Evolutionary conservation across 805 yeast species (phyloP).

Genomic region (Cyberlindnera euphorbiae): DNA sequence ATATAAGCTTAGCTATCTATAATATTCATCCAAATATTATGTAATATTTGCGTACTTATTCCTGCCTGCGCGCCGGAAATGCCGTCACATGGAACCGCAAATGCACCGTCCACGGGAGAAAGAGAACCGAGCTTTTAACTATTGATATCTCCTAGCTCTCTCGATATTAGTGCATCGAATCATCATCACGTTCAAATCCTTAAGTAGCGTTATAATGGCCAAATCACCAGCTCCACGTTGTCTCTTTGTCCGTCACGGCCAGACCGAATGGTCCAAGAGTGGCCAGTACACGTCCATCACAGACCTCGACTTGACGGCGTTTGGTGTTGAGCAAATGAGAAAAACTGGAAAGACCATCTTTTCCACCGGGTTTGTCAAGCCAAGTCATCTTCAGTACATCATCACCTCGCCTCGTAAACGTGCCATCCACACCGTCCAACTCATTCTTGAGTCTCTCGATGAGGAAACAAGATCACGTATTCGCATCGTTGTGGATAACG

Average conservation of each 20-base stretch:
- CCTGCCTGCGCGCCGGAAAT: too few species aligned
- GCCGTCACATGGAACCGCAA: background rate
- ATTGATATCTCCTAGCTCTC: too few species aligned
- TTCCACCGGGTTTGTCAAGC: slow-evolving; percentile 60
- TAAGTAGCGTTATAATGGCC: slow-evolving; percentile 9
- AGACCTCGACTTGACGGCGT: slow-evolving; percentile 71
- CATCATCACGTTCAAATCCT: too few species aligned
- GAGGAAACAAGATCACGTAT: slow-evolving; percentile 38
- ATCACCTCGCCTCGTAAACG: slow-evolving; percentile 79
- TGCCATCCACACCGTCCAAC: slow-evolving; percentile 69
- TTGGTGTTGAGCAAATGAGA: slow-evolving; percentile 72
- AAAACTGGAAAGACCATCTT: slow-evolving; percentile 70
- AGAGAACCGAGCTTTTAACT: too few species aligned
- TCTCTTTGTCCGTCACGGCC: slow-evolving; percentile 76
- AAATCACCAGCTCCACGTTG: slow-evolving; percentile 55
- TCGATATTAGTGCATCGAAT: too few species aligned
- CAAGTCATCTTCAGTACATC: slow-evolving; percentile 55
- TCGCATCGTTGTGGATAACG: slow-evolving; percentile 50
- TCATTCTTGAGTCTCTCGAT: slow-evolving; percentile 49
- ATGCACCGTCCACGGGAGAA: background rate
- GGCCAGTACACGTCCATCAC: slow-evolving; percentile 91
- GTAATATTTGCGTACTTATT: too few species aligned
- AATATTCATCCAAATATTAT: background rate
- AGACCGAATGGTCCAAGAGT: slow-evolving; percentile 92
- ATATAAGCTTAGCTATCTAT: background rate